Evolutionary conservation across 495 filamentous ascomycete genomes (phyloP), one percentile per base, ranked within the genome.

Genomic region (Hypoxylon crocopeplum): DNA sequence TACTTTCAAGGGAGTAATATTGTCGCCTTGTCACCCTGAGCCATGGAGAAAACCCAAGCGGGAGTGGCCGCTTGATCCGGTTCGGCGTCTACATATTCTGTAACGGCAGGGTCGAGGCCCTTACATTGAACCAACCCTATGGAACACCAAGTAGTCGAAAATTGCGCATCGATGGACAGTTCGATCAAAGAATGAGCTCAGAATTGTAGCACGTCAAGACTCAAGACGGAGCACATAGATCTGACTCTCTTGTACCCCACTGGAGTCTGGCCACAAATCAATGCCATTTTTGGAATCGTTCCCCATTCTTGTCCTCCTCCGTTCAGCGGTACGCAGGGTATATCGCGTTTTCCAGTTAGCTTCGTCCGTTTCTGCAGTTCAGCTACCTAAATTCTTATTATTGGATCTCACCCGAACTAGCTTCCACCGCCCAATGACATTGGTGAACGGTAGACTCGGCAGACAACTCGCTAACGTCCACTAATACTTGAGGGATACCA

Each of bases 331-430:
- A 49, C 39, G 56, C 27, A 45, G 22, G n/a, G n/a, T n/a, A n/a
- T n/a, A n/a, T n/a, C n/a, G n/a, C n/a, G n/a, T n/a, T n/a, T n/a
- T n/a, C n/a, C n/a, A n/a, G n/a, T n/a, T 57, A 58, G 59, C 48
- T 48, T 58, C 59, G 13, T 37, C 47, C 57, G 48, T 22, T 53
- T 60, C n/a, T 48, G 56, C 42, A 53, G 57, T 38, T 60, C 57
- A 60, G 57, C 57, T 60, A 39, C 12, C 36, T 49, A 40, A 11
- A 13, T 19, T 39, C 27, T 54, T 54, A 49, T 54, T 54, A 58
- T 64, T 64, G 47, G 42, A 54, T 49, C 36, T 64, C 10, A 49
- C 54, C 54, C 27, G 47, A 52, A 16, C 32, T 48, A 54, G 21
- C 20, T 8, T 21, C 21, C 19, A 15, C 39, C 33, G 30, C 37